Conservation (phyloP, 2,329 filamentous ascomycete genomes). For the Leptographium flavum region DNA sequence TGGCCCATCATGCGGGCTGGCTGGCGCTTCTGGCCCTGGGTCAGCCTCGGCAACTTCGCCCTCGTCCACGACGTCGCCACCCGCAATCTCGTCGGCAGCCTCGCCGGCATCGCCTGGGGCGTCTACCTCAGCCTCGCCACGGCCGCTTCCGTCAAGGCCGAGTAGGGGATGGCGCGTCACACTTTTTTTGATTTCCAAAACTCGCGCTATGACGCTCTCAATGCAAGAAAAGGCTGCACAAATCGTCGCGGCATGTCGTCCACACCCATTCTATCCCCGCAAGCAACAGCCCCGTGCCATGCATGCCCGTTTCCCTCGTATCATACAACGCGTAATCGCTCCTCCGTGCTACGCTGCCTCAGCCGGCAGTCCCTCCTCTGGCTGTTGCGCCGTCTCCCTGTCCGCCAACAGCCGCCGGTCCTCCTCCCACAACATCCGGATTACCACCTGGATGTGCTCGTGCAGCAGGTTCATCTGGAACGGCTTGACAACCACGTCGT, state of each 20-base stretch:
- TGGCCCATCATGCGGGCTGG: conserved; percentile 52
- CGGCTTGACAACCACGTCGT: conserved; percentile 59
- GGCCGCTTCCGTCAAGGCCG: not conserved
- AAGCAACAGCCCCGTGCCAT: not conserved
- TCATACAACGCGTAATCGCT: not conserved
- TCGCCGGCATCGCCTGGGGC: conserved; percentile 57
- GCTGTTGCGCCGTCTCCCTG: not conserved
- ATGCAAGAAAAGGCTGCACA: not conserved
- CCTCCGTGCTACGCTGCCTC: not conserved
- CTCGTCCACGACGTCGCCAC: conserved; percentile 49
- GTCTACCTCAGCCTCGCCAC: conserved; percentile 50
- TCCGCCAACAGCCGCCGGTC: not conserved
- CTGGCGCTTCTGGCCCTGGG: conserved; percentile 54
- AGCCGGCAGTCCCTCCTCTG: not conserved
- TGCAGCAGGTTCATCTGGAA: conserved; percentile 49
- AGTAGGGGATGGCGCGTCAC: too few species aligned
- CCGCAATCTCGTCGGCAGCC: conserved; percentile 49
- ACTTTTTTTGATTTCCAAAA: too few species aligned
- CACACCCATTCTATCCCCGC: not conserved
- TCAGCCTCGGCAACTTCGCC: conserved; percentile 54
- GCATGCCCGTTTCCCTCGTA: not conserved
- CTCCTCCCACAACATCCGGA: conserved; percentile 12
- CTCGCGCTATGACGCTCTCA: too few species aligned
- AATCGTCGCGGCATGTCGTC: not conserved
- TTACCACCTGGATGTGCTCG: conserved; percentile 41